Percentiles rank a stretch among this genome's conserved stretches.
phyloP scores from a whole-genome alignment of 1,139 yeast genomes.

The Pichia sp. region DNA sequence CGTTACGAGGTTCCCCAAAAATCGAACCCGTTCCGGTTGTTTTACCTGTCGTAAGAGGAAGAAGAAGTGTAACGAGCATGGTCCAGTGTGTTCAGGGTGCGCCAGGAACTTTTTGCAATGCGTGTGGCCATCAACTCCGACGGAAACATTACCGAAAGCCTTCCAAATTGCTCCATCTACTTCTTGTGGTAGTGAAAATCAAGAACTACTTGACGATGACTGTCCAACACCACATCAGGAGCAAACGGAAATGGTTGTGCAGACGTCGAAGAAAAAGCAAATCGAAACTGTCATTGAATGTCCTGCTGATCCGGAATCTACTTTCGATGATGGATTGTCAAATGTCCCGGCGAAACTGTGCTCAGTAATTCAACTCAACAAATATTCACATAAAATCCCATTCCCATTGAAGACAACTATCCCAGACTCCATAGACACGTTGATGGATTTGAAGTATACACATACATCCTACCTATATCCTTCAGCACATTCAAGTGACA shows the following conservation, averaged over 20 bases:
- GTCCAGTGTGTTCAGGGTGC: constrained; percentile 35
- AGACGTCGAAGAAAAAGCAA: too few relatives aligned
- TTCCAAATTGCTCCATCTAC: constrained; percentile 23
- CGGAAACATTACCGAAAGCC: constrained; percentile 29
- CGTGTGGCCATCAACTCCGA: constrained; percentile 32
- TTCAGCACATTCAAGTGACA: background rate
- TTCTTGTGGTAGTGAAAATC: background rate
- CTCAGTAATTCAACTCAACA: constrained; percentile 19
- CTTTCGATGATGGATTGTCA: constrained; percentile 5
- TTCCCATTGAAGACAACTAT: constrained; percentile 7
- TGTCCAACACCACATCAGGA: too few relatives aligned
- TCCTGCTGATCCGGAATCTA: too few relatives aligned
- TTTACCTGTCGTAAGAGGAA: constrained; percentile 41
- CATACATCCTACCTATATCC: background rate
- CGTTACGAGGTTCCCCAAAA: constrained; percentile 17
- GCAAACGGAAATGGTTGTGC: too few relatives aligned
- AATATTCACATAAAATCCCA: constrained; percentile 17
- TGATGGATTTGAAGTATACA: background rate
- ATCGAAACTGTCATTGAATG: too few relatives aligned
- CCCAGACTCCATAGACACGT: constrained; percentile 11
- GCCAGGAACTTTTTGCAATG: constrained; percentile 33
- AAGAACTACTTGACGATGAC: background rate
- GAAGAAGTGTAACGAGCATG: constrained; percentile 43
- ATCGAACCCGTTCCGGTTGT: constrained; percentile 38
- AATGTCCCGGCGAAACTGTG: constrained; percentile 23